Base-by-base conservation (phyloP, 805 yeast species). In the Saccharomycopsis sp. region DNA sequence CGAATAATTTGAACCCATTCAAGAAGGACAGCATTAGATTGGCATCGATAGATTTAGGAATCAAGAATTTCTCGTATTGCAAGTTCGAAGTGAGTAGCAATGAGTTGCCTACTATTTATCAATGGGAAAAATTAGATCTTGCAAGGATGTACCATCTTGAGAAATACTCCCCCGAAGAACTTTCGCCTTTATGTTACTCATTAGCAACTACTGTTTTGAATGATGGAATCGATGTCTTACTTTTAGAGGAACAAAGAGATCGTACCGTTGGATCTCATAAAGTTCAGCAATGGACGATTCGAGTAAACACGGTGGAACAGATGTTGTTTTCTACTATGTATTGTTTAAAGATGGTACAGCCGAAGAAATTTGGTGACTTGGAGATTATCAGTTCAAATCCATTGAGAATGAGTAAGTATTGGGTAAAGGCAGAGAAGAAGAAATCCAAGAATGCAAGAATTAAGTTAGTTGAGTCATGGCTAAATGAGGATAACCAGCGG, bases 281-380 rank as follows among this genome's bases (percentile, higher is more conserved):
- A n/a, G 52, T 49, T 6, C 45, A 33, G 11, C 44, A 49, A 28
- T 49, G 52, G 52, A 49, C 52, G 13, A 23, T 49, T 13, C 17
- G 52, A 29, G 52, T 49, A 7, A 49, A 45, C 16, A 45, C 39
- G 46, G 23, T 49, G n/a, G 50, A 45, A 29, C 20, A 36, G 20
- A 45, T 49, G 50, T 13, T 49, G 11, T 40, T 22, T 36, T 36
- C 50, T 11, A 34, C 47, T 4, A 14, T 49, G 13, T 26, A 38
- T 29, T 19, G 46, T n/a, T 13, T 45, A 7, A 34, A 39, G n/a
- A 26, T 33, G n/a, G 11, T 9, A 26, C n/a, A 21, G 5, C 24
- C 33, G n/a, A 21, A n/a, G 13, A 13, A n/a, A 6, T 28, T 14
- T 11, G 14, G 7, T 3, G 24, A 37, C 19, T 23, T 35, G 4